Evolutionary conservation across 2,329 filamentous ascomycete genomes (phyloP).

Genomic region (Celoporthe dispersa): DNA sequence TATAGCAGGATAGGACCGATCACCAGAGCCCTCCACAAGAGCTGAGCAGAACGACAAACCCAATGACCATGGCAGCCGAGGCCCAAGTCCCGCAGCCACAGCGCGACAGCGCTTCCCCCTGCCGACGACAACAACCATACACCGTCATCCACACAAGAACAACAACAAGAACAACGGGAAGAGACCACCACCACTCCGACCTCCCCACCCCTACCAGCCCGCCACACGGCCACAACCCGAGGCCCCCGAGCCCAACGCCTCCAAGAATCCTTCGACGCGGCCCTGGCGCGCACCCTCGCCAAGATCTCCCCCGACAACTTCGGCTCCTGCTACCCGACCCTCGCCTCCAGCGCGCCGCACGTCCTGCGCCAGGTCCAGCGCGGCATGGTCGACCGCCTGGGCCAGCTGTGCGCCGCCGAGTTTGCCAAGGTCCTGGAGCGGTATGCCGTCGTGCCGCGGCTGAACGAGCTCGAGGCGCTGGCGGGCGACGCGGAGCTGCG

Average conservation of each 20-base stretch:
- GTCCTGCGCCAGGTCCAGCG: slow-evolving; percentile 59
- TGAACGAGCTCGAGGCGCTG: slow-evolving; percentile 64
- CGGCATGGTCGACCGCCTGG: slow-evolving; percentile 61
- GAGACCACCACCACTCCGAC: slow-evolving; percentile 27
- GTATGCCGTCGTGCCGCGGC: slow-evolving; percentile 57
- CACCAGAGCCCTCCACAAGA: not conserved
- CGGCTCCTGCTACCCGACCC: slow-evolving; percentile 64
- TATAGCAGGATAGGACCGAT: not conserved
- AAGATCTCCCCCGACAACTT: slow-evolving; percentile 63
- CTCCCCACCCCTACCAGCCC: slow-evolving; percentile 47
- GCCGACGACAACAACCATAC: not conserved
- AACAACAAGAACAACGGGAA: not conserved
- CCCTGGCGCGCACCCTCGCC: slow-evolving; percentile 57
- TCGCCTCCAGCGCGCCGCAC: slow-evolving; percentile 55
- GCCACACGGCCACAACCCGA: slow-evolving; percentile 50
- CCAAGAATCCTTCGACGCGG: slow-evolving; percentile 56
- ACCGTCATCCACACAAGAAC: not conserved
- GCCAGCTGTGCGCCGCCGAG: slow-evolving; percentile 59
- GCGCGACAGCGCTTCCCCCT: slow-evolving; percentile 3
- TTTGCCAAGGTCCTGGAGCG: slow-evolving; percentile 59
- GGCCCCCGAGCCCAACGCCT: slow-evolving; percentile 63
- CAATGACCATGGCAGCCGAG: slow-evolving; percentile 23
- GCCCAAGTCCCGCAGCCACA: slow-evolving; percentile 20
- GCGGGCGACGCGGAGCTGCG: slow-evolving; percentile 54
- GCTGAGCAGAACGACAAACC: not conserved